Evolutionary conservation across 2,329 filamentous ascomycete genomes (phyloP).

Genomic region (Metarhizium guizhouense): DNA sequence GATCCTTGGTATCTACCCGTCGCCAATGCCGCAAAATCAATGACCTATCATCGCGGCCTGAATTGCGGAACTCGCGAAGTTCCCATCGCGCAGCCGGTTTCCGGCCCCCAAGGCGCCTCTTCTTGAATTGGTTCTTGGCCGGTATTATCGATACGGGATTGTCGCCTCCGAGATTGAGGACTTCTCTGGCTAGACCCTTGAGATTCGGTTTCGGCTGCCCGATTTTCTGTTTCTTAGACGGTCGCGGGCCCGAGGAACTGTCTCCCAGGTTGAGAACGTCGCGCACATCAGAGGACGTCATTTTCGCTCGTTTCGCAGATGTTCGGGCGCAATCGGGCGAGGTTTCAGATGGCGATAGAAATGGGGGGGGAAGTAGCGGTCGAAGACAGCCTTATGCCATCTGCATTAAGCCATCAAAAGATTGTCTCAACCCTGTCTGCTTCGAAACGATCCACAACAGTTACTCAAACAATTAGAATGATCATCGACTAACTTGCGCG

Average conservation of each 20-base stretch:
- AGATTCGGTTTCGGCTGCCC: conserved; percentile 50
- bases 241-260: conserved; percentile 38
- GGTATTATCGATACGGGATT: conserved; percentile 60
- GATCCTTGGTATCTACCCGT: conserved; percentile 42
- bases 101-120: conserved; percentile 42
- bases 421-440: background rate
- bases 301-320: conserved; percentile 24
- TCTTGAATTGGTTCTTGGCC: conserved; percentile 50
- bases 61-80: conserved; percentile 64
- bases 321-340: background rate
- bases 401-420: background rate
- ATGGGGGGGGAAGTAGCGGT: background rate
- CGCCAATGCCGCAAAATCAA: conserved; percentile 76
- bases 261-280: conserved; percentile 79
- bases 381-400: background rate
- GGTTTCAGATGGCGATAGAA: conserved; percentile 5
- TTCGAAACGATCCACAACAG: background rate
- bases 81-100: conserved; percentile 57
- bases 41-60: conserved; percentile 58
- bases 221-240: conserved; percentile 67
- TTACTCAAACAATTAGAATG: background rate
- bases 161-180: conserved; percentile 56
- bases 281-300: conserved; percentile 73
- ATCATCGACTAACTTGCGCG: background rate
- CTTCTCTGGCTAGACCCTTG: conserved; percentile 56